Evolutionary conservation across 1,139 yeast species (phyloP).

Genomic region (Diutina pseudorugosa): DNA sequence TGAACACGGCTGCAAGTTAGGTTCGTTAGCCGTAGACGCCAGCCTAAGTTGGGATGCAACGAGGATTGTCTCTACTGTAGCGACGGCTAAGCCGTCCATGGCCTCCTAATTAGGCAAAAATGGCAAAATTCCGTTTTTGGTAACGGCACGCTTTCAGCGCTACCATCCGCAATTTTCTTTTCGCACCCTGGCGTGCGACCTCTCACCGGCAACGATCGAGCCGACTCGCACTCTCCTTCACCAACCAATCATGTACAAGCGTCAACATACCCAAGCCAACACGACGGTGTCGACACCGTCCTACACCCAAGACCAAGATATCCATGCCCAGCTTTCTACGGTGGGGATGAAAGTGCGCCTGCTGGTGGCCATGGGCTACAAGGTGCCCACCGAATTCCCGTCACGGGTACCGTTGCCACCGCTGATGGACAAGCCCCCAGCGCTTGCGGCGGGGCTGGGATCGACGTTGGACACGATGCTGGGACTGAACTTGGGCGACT

Average conservation of each 20-base stretch:
- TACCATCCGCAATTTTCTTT: too few species aligned
- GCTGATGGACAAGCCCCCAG: background rate
- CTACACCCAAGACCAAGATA: background rate
- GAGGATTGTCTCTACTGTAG: too few species aligned
- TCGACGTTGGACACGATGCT: background rate
- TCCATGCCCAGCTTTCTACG: background rate
- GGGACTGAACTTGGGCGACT: background rate
- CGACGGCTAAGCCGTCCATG: too few species aligned
- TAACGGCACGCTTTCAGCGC: too few species aligned
- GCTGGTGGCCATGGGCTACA: background rate
- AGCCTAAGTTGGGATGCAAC: too few species aligned
- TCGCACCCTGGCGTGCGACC: too few species aligned
- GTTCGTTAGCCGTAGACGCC: background rate
- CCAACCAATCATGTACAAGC: background rate
- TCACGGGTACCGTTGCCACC: background rate
- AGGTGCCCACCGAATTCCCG: background rate
- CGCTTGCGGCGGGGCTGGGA: background rate
- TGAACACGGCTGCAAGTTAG: background rate
- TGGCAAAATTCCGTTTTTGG: too few species aligned
- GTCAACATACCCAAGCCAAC: background rate
- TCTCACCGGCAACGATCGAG: too few species aligned
- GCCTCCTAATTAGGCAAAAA: too few species aligned
- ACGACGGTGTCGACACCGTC: background rate
- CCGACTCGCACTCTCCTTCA: background rate
- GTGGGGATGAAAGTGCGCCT: constrained; percentile 2